These are phyloP conservation scores for Geum urbanum DNA, from an alignment of 306 rosid genomes.

Conservation along the genomic window DNA sequence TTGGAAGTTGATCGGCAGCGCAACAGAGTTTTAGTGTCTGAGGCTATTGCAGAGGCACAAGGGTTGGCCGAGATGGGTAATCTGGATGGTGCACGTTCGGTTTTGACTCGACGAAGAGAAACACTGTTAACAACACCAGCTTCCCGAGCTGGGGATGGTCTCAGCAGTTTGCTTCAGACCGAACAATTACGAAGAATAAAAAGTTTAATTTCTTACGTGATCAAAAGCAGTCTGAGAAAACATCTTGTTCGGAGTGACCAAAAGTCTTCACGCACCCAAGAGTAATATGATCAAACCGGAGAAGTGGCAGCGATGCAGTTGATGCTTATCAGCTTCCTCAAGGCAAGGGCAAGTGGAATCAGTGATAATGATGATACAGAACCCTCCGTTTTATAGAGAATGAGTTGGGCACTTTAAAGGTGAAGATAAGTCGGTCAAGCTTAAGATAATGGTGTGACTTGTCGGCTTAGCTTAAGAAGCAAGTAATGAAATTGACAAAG, in stretches of 20 bases:
- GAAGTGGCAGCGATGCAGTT: not conserved
- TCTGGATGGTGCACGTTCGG: constrained; percentile 8
- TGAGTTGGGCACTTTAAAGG: not conserved
- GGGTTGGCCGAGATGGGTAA: constrained; percentile 9
- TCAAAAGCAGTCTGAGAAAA: not conserved
- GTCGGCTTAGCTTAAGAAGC: not conserved
- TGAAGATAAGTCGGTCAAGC: not conserved
- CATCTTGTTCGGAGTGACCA: not conserved
- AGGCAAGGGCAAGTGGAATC: not conserved
- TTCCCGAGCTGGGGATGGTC: constrained; percentile 13
- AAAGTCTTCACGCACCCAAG: not conserved
- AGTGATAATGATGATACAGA: not conserved
- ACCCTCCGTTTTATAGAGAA: not conserved
- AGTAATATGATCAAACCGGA: not conserved
- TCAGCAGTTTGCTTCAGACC: constrained; percentile 3
- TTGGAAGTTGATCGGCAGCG: constrained; percentile 18
- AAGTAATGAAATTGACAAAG: not conserved
- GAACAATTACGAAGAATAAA: not conserved
- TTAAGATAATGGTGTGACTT: not conserved
- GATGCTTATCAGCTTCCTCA: not conserved
- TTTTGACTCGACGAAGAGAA: constrained; percentile 4
- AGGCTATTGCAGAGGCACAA: constrained; percentile 14
- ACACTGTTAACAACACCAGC: constrained; percentile 10
- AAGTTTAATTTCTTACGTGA: not conserved
- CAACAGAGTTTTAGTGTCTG: constrained; percentile 8